Evolutionary conservation across 495 filamentous ascomycete genomes (phyloP).

Genomic region (Aspergillus asperescens): DNA sequence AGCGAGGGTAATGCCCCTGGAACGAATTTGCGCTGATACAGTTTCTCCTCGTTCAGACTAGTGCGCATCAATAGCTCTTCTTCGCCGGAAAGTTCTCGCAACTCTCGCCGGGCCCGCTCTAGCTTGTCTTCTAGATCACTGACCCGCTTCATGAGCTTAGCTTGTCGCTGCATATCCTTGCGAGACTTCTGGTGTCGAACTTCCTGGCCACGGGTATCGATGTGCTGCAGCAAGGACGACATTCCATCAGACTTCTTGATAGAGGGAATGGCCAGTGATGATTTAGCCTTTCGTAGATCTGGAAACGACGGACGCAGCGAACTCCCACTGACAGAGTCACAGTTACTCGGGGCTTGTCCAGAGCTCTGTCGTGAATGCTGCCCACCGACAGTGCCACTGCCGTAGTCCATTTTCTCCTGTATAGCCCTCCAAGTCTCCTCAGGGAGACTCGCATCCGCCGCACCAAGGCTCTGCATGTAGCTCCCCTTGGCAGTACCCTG

Average conservation of each 20-base stretch:
- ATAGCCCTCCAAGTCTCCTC: conserved; percentile 40
- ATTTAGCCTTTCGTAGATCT: conserved; percentile 34
- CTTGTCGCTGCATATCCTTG: conserved; percentile 57
- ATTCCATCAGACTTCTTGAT: conserved; percentile 19
- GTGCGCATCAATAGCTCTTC: conserved; percentile 28
- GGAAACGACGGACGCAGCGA: conserved; percentile 36
- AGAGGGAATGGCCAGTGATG: conserved; percentile 29
- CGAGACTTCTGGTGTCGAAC: conserved; percentile 51
- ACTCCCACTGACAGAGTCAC: conserved; percentile 8
- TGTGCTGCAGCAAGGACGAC: conserved; percentile 25
- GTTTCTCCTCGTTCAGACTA: conserved; percentile 28
- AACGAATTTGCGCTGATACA: conserved; percentile 45
- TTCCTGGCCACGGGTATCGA: conserved; percentile 22
- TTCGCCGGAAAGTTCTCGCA: conserved; percentile 45
- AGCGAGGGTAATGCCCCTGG: conserved; percentile 54
- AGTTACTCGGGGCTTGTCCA: conserved; percentile 12
- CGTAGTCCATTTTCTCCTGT: conserved; percentile 33
- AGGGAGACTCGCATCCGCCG: conserved; percentile 21
- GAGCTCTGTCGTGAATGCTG: conserved; percentile 24
- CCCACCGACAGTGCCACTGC: conserved; percentile 10
- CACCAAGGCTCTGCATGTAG: conserved; percentile 24
- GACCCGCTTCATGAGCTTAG: conserved; percentile 58
- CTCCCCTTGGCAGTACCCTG: conserved; percentile 42
- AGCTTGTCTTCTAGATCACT: conserved; percentile 63
- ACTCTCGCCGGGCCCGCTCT: conserved; percentile 51